phyloP scores from a whole-genome alignment of 2,329 filamentous ascomycete genomes.

The Knoxdaviesia proteae region DNA sequence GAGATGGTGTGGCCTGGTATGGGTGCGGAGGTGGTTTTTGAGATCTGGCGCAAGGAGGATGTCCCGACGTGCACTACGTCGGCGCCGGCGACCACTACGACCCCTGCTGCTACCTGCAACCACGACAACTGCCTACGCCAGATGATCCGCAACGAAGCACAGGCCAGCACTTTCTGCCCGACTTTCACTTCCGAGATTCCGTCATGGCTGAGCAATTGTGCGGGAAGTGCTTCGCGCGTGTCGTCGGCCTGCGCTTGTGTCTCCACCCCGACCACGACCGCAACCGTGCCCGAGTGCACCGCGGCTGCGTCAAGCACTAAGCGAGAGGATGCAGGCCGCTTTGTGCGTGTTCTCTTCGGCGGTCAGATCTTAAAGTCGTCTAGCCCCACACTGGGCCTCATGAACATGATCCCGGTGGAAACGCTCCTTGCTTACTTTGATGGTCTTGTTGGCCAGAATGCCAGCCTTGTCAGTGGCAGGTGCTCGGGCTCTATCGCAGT shows the following conservation, averaged over 20 bases:
- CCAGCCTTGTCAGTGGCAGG: too few species aligned
- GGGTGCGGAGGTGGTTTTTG: slow-evolving; percentile 61
- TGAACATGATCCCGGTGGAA: slow-evolving; percentile 52
- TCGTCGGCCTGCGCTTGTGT: slow-evolving; percentile 10
- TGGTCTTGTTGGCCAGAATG: slow-evolving; percentile 19
- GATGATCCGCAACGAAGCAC: slow-evolving; percentile 9
- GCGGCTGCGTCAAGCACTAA: slow-evolving; percentile 1
- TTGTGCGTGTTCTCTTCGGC: slow-evolving; percentile 49
- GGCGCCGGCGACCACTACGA: slow-evolving; percentile 5
- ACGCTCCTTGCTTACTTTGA: slow-evolving; percentile 50
- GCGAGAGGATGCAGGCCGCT: slow-evolving; percentile 14
- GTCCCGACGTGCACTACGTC: slow-evolving; percentile 1
- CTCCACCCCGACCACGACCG: too few species aligned
- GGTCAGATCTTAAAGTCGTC: slow-evolving; percentile 47
- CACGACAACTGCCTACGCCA: slow-evolving; percentile 13
- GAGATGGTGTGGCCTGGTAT: slow-evolving; percentile 72
- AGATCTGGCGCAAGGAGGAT: slow-evolving; percentile 33
- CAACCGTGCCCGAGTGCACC: background rate
- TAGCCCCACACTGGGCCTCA: slow-evolving; percentile 41
- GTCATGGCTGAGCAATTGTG: too few species aligned
- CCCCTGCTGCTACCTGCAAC: slow-evolving; percentile 8
- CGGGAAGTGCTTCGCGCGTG: slow-evolving; percentile 5
- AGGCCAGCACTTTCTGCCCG: slow-evolving; percentile 10
- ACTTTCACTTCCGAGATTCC: slow-evolving; percentile 5
- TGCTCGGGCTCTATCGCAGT: background rate